Conservation (phyloP, 495 filamentous ascomycete species). For the Aspergillus hancockii region DNA sequence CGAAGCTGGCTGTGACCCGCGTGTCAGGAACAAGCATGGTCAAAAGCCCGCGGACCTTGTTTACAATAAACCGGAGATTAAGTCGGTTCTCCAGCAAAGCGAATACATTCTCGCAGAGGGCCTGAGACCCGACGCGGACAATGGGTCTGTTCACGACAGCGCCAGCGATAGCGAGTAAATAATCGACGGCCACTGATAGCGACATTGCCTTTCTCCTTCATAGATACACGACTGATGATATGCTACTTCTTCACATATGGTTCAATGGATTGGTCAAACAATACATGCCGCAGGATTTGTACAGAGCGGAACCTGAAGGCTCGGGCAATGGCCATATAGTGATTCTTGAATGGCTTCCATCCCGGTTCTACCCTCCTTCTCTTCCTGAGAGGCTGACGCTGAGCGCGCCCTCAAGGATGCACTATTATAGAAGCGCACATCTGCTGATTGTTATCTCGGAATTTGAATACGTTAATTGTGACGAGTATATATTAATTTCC, state of each 20-base stretch:
- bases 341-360: neutral
- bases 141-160: conserved; percentile 35
- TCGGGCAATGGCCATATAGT: neutral
- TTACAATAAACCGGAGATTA: conserved; percentile 64
- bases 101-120: conserved; percentile 65
- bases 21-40: conserved; percentile 48
- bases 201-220: conserved; percentile 6
- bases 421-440: neutral
- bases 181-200: neutral
- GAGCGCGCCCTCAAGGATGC: neutral
- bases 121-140: conserved; percentile 33
- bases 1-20: conserved; percentile 84
- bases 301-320: neutral
- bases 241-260: conserved; percentile 3
- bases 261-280: conserved; percentile 8
- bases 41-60: conserved; percentile 46
- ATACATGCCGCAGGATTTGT: conserved; percentile 1
- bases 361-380: neutral
- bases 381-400: neutral
- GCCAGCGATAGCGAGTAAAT: conserved; percentile 46
- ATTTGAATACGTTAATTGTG: neutral
- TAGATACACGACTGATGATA: conserved; percentile 25
- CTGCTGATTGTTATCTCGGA: neutral
- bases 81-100: conserved; percentile 67
- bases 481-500: neutral